Conservation (phyloP, 2,329 filamentous ascomycete species). For the Botrytis aclada region DNA sequence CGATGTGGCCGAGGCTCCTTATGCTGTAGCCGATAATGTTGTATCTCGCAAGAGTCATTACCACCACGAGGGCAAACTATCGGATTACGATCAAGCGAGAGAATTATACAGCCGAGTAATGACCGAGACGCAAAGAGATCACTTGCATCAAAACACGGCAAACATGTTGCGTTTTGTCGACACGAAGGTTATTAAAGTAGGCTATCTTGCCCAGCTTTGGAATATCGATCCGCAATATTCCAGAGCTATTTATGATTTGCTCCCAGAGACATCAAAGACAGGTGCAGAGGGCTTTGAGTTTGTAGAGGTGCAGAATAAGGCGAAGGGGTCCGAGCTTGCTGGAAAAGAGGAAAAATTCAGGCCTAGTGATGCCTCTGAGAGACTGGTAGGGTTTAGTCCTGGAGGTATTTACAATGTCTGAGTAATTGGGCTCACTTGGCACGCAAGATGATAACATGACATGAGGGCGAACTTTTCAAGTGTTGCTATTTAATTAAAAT, state of each 20-base stretch:
- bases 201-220: slow-evolving; percentile 53
- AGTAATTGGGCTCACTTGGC: neutral
- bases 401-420: slow-evolving; percentile 2
- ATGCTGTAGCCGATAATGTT: slow-evolving; percentile 42
- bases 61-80: slow-evolving; percentile 22
- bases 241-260: slow-evolving; percentile 12
- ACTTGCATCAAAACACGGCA: slow-evolving; percentile 13
- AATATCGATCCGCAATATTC: slow-evolving; percentile 18
- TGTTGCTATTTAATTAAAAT: neutral
- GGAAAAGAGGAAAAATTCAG: slow-evolving; percentile 62
- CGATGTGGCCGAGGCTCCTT: slow-evolving; percentile 66
- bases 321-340: slow-evolving; percentile 54
- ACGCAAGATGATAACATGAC: neutral
- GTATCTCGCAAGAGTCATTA: slow-evolving; percentile 10
- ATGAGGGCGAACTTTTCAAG: neutral
- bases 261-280: slow-evolving; percentile 8
- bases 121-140: neutral
- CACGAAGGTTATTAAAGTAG: slow-evolving; percentile 11
- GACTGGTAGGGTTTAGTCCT: slow-evolving; percentile 13
- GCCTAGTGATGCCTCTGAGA: slow-evolving; percentile 61
- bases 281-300: slow-evolving; percentile 16
- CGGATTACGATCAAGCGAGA: slow-evolving; percentile 21
- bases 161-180: slow-evolving; percentile 1
- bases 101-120: slow-evolving; percentile 14
- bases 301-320: slow-evolving; percentile 19